Evolutionary conservation across 1,284 basidiomycete species (phyloP), one percentile per base, ranked within the genome.

Genomic region (Trichosporon sp.): DNA sequence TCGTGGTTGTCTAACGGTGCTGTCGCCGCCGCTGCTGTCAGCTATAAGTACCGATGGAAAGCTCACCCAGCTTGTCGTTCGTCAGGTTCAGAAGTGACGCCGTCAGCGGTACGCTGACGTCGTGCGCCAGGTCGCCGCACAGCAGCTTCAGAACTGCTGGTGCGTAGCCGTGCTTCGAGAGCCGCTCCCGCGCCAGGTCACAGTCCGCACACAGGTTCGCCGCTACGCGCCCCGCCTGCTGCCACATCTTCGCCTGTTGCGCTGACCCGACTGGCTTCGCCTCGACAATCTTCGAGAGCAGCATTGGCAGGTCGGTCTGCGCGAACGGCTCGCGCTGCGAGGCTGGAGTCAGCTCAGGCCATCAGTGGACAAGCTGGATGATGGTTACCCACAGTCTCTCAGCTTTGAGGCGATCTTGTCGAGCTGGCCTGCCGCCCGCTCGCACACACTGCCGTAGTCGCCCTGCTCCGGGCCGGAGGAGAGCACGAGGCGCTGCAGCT

Each of bases 181-280:
- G 31, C 15, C 29, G 56, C 18, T 60, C 56, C 5, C 56, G 56
- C 15, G 56, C 56, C 6, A 60, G 56, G 15, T 60, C 76, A 51
- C 67, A 72, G 38, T 80, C 77, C 0, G 77, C 76, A 1, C 69
- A 74, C 8, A 81, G 62, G 68, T 83, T 83, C 7, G 79, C 79
- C 1, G 76, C 79, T 1, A 77, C 78, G 31, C 81, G 70, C 0
- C 74, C 78, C 3, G 72, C 69, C 67, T 81, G 76, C n/a, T 32
- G 56, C 56, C 56, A 60, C 29, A 60, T 15, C 27, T 31, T 60
- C 27, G 31, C 15, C 56, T 60, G 56, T 29, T 29, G 27, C 29
- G 56, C 15, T 13, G 56, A 8, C 6, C 56, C 56, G 2, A 12
- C 12, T 29, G 56, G 29, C 56, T 60, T 65, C 42, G 25, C 21